Conservation (phyloP, 164 flowering plant genomes). For the Aristolochia fimbriata region DNA sequence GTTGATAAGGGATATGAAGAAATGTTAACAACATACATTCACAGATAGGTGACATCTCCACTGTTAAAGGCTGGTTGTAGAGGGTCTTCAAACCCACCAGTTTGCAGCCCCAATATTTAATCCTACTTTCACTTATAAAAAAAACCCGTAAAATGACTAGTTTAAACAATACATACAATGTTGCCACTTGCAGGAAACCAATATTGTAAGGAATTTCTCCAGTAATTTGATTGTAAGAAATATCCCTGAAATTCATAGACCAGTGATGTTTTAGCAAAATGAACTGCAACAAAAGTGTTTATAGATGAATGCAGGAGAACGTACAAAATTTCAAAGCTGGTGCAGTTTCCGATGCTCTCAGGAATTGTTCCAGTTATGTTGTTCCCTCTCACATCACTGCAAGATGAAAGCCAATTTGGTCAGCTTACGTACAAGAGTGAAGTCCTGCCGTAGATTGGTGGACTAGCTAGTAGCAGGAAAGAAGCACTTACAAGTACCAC, state of each 20-base stretch:
- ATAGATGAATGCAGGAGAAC: conserved; percentile 7
- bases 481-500: conserved; percentile 84
- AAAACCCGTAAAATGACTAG: not conserved
- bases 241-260: conserved; percentile 41
- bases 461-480: not conserved
- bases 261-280: not conserved
- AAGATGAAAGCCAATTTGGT: not conserved
- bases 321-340: conserved; percentile 87
- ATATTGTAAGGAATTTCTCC: conserved; percentile 96
- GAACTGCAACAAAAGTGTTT: too few relatives aligned
- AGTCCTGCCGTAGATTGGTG: too few relatives aligned
- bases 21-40: too few relatives aligned
- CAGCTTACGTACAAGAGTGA: too few relatives aligned
- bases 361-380: conserved; percentile 78
- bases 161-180: conserved; percentile 43
- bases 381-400: conserved; percentile 89
- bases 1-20: too few relatives aligned
- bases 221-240: conserved; percentile 80
- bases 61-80: too few relatives aligned
- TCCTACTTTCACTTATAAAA: not conserved
- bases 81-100: too few relatives aligned
- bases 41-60: too few relatives aligned
- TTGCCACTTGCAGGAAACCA: conserved; percentile 94
- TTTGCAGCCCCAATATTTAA: too few relatives aligned
- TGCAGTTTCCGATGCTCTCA: conserved; percentile 84